Evolutionary conservation across 371 early-diverging fungal species (phyloP), one percentile per base, ranked within the genome.

Genomic region (Funneliformis caledonium): DNA sequence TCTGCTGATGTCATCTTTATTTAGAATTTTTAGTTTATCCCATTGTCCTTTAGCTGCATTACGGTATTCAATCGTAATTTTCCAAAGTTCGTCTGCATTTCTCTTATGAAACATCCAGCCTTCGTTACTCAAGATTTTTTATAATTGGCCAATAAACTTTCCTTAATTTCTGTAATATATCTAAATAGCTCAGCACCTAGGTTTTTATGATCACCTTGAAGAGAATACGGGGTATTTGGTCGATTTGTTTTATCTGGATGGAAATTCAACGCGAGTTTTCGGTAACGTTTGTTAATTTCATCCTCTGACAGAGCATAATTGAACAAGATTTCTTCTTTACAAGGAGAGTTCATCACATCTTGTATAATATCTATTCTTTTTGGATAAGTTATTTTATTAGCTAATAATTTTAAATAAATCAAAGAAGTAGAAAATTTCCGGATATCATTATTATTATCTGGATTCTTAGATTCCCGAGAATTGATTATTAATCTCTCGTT

Each of bases 11-110:
- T 70, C 47, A 26, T 70, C 70, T 47, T 47, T 47, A 11, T 70
- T 70, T 70, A 70, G 22, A 1, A n/a, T 0, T 47, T 47, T 70
- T 70, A 70, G 11, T 26, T 70, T 70, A 22, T 45, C n/a, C 70
- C 70, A 70, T 70, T 70, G 22, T 70, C 45, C 70, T 26, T 70
- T 70, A 43, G 70, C 37, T 22, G 70, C 70, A n/a, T 70, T 70
- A 47, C 22, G 47, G 45, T 11, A 70, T 10, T 70, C 70, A 9
- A 70, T 70, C 2, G 70, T 4, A 1, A 26, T 47, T 45, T 45
- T 70, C 70, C 70, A 70, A 70, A 70, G 70, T 1, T 70, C 47
- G 45, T 70, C 22, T 47, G 43, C 70, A 2, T 45, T 14, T 10
- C 7, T 70, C 47, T 70, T 47, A 47, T 70, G 22, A 64, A 33